Conservation (phyloP, 208 protist genomes). For the Leptomonas pyrrhocoris region DNA sequence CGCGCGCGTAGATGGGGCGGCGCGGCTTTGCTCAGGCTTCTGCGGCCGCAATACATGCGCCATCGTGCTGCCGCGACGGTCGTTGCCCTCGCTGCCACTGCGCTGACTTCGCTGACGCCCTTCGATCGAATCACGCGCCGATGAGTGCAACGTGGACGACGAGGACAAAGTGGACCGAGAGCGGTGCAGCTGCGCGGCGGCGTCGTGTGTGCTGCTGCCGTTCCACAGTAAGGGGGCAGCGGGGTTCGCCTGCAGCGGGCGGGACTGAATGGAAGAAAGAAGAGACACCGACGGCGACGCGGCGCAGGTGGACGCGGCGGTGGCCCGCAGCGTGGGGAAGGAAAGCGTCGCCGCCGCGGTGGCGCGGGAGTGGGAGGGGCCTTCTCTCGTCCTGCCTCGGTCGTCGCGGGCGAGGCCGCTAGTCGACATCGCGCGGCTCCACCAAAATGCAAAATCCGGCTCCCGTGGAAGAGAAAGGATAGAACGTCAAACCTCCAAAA, state of each 20-base stretch:
- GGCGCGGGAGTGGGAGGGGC: not conserved
- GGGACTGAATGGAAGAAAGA: constrained; percentile 29
- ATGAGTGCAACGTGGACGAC: constrained; percentile 19
- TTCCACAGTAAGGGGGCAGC: constrained; percentile 29
- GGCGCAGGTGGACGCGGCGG: not conserved
- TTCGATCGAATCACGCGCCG: not conserved
- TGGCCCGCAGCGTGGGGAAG: not conserved
- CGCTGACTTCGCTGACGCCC: not conserved
- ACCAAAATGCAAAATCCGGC: no score
- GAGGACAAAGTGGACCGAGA: not conserved
- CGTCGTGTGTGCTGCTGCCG: constrained; percentile 3
- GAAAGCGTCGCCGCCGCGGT: constrained; percentile 3
- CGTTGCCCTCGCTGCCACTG: not conserved
- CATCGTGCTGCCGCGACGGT: constrained; percentile 2
- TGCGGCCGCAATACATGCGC: constrained; percentile 15
- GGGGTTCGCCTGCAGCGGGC: constrained; percentile 39
- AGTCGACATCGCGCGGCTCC: not conserved
- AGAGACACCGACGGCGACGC: not conserved
- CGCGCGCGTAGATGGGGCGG: not conserved
- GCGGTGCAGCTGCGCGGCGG: constrained; percentile 4
- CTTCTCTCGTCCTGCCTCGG: constrained; percentile 14
- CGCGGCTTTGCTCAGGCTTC: not conserved
- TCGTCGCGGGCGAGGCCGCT: constrained; percentile 2
- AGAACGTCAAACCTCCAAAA: no score
- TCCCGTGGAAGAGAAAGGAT: no score